A percentile compares a stretch with the other conserved stretches of the same genome.
These are phyloP conservation scores for Vitis riparia DNA, from an alignment of 164 flowering plant genomes.

Conservation along the genomic window DNA sequence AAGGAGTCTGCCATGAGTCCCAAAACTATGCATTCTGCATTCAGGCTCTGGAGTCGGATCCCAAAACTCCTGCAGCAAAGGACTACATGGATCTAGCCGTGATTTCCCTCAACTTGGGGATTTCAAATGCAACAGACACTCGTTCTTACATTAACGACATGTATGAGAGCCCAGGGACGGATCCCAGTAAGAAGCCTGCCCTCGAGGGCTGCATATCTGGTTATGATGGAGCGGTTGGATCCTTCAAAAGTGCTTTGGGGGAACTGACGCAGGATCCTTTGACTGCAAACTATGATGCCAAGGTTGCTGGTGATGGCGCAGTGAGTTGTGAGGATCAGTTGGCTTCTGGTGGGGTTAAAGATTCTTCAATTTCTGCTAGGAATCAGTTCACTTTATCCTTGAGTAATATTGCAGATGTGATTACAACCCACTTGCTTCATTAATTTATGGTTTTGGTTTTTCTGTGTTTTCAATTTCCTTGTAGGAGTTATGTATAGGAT, in stretches of 20 bases:
- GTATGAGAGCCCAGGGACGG: not conserved
- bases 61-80: not conserved
- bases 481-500: too few relatives aligned
- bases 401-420: not conserved
- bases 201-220: not conserved
- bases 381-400: not conserved
- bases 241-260: not conserved
- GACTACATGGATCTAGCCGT: not conserved
- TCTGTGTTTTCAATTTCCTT: too few relatives aligned
- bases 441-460: too few relatives aligned
- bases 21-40: not conserved
- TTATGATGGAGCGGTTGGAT: not conserved
- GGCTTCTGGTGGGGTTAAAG: not conserved
- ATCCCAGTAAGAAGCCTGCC: not conserved
- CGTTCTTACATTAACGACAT: not conserved
- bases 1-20: conserved; percentile 3
- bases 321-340: not conserved
- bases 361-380: not conserved
- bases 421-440: not conserved
- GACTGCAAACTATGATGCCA: conserved; percentile 4
- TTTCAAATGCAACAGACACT: not conserved
- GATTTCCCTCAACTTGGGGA: not conserved
- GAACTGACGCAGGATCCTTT: conserved; percentile 1
- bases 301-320: not conserved
- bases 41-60: not conserved